Evolutionary conservation across 1,284 basidiomycete species (phyloP).

Genomic region (Cryptococcus depauperatus): DNA sequence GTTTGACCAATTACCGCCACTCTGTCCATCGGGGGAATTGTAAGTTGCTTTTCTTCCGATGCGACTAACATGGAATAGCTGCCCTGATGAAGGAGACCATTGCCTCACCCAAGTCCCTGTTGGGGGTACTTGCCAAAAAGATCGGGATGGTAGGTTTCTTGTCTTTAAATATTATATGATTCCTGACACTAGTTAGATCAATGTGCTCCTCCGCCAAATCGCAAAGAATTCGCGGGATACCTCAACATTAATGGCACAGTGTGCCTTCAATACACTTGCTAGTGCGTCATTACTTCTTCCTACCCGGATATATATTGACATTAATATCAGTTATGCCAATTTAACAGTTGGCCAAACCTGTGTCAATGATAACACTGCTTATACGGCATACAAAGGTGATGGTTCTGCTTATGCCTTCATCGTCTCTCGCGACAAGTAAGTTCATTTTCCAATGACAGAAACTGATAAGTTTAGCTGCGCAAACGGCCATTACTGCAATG

Average conservation of each 20-base stretch:
- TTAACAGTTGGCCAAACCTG: conserved; percentile 59
- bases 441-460: neutral
- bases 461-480: conserved; percentile 30
- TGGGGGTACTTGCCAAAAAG: conserved; percentile 67
- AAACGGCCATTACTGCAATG: conserved; percentile 65
- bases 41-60: conserved; percentile 14
- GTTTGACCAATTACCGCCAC: conserved; percentile 51
- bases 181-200: conserved; percentile 52
- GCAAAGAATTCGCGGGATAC: conserved; percentile 56
- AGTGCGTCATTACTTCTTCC: conserved; percentile 50
- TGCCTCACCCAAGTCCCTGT: conserved; percentile 59
- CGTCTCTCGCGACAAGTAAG: conserved; percentile 59
- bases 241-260: conserved; percentile 72
- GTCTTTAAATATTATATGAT: neutral
- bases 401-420: conserved; percentile 60
- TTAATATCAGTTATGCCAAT: conserved; percentile 58
- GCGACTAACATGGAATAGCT: conserved; percentile 49
- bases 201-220: conserved; percentile 61
- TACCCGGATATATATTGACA: neutral
- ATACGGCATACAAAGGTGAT: conserved; percentile 54
- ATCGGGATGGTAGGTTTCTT: conserved; percentile 65
- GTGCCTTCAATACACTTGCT: conserved; percentile 70
- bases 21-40: conserved; percentile 53
- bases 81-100: conserved; percentile 70
- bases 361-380: conserved; percentile 65